Evolutionary conservation across 2,329 filamentous ascomycete species (phyloP).

Genomic region (Penicillium sp.): DNA sequence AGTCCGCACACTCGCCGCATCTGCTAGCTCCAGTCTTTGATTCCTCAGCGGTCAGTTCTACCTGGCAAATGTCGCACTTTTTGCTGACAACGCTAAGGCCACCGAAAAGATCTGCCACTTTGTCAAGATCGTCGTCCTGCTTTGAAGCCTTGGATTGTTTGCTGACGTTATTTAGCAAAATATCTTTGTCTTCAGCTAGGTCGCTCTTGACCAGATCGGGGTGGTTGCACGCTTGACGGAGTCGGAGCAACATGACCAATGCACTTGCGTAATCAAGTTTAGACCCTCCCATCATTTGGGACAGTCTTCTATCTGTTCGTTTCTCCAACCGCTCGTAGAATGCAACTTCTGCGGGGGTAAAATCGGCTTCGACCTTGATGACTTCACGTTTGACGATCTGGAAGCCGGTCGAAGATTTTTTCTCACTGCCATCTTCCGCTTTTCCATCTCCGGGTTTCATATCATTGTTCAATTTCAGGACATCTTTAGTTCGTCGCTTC

Average conservation of each 20-base stretch:
- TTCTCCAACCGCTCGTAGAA: slow-evolving; percentile 84
- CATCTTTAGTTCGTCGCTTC: slow-evolving; percentile 97
- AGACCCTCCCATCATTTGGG: slow-evolving; percentile 78
- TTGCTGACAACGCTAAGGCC: slow-evolving; percentile 73
- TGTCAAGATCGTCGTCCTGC: slow-evolving; percentile 64
- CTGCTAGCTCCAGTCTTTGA: slow-evolving; percentile 50
- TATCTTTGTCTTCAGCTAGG: slow-evolving; percentile 82
- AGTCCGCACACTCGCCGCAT: slow-evolving; percentile 72
- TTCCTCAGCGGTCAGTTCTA: slow-evolving; percentile 58
- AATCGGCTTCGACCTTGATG: slow-evolving; percentile 70
- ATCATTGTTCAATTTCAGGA: slow-evolving; percentile 83
- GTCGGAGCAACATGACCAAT: slow-evolving; percentile 80
- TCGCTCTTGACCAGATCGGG: slow-evolving; percentile 82
- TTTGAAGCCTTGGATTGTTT: slow-evolving; percentile 50
- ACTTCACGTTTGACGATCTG: slow-evolving; percentile 90
- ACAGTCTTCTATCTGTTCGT: slow-evolving; percentile 79
- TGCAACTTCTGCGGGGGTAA: slow-evolving; percentile 72
- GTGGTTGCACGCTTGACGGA: slow-evolving; percentile 94
- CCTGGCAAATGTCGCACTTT: slow-evolving; percentile 80
- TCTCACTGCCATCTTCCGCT: slow-evolving; percentile 48
- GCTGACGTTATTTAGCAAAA: slow-evolving; percentile 60
- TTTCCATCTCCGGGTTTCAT: slow-evolving; percentile 64
- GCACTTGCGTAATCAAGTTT: slow-evolving; percentile 90
- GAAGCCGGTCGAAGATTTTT: slow-evolving; percentile 62
- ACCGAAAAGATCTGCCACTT: slow-evolving; percentile 79